Percentiles rank a stretch among this genome's conserved stretches.
phyloP scores from a whole-genome alignment of 140 eudicot species.

The Anethum foeniculum region DNA sequence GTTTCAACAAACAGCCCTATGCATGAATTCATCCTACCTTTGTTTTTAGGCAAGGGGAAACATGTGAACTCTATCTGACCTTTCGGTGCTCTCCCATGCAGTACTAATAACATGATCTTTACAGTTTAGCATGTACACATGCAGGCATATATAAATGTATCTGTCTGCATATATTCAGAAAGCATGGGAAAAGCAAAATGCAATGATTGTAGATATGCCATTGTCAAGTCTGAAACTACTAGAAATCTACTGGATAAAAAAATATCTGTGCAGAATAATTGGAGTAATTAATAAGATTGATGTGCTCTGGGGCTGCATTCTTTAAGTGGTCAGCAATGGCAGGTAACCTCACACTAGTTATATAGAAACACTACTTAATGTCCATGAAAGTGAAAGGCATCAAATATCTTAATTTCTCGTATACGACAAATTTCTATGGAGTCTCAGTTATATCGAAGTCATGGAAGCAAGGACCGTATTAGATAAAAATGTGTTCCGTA shows the following conservation, averaged over 20 bases:
- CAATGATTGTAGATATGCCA: neutral
- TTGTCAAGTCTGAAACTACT: neutral
- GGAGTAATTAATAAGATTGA: neutral
- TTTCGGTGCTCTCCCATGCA: conserved; percentile 9
- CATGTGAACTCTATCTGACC: conserved; percentile 15
- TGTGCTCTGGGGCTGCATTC: neutral
- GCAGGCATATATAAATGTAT: neutral
- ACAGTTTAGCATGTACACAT: neutral
- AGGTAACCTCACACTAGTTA: neutral
- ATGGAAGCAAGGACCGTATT: no score
- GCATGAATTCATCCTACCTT: neutral
- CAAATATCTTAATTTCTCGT: neutral
- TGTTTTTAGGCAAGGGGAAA: neutral
- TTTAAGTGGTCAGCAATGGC: conserved; percentile 5
- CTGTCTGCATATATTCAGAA: neutral
- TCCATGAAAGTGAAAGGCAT: neutral
- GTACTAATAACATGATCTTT: neutral
- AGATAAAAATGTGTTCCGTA: neutral
- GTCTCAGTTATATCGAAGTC: neutral
- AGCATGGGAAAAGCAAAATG: neutral
- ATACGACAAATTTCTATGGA: no score
- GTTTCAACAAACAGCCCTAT: neutral
- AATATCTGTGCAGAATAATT: neutral
- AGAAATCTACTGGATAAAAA: neutral
- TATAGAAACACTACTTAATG: neutral